phyloP scores from a whole-genome alignment of 345 rosid genomes.

The Brassica cretica region DNA sequence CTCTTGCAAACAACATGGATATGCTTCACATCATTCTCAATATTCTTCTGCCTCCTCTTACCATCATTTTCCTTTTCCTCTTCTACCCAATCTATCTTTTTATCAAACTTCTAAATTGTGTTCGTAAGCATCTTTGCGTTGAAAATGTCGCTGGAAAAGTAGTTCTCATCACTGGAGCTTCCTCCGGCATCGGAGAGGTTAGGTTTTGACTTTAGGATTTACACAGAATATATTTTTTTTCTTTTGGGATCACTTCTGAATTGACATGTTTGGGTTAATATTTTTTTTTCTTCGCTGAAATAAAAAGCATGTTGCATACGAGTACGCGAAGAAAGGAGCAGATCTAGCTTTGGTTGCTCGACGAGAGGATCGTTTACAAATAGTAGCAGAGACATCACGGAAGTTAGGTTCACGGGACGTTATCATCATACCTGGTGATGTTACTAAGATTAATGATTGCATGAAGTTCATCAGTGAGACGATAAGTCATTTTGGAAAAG shows the following conservation, averaged over 20 bases:
- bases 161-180: constrained; percentile 2
- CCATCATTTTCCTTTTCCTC: not conserved
- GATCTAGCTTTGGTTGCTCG: not conserved
- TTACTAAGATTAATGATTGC: constrained; percentile 33
- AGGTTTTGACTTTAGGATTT: not conserved
- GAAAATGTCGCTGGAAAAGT: not conserved
- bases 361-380: not conserved
- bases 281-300: not conserved
- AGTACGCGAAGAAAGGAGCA: constrained; percentile 2
- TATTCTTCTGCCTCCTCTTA: not conserved
- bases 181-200: constrained; percentile 8
- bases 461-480: constrained; percentile 35
- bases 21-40: not conserved
- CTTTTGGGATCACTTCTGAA: not conserved
- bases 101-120: not conserved
- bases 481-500: constrained; percentile 31
- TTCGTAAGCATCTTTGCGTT: not conserved
- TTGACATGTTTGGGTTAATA: not conserved
- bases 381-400: not conserved
- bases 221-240: not conserved
- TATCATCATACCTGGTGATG: constrained; percentile 31
- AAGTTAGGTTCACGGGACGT: constrained; percentile 36
- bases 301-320: not conserved
- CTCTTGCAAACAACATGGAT: not conserved
- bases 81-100: constrained; percentile 3